These are phyloP conservation scores for Papilionanthe hybrid DNA, from an alignment of 116 monocot genomes.

Conservation along the genomic window DNA sequence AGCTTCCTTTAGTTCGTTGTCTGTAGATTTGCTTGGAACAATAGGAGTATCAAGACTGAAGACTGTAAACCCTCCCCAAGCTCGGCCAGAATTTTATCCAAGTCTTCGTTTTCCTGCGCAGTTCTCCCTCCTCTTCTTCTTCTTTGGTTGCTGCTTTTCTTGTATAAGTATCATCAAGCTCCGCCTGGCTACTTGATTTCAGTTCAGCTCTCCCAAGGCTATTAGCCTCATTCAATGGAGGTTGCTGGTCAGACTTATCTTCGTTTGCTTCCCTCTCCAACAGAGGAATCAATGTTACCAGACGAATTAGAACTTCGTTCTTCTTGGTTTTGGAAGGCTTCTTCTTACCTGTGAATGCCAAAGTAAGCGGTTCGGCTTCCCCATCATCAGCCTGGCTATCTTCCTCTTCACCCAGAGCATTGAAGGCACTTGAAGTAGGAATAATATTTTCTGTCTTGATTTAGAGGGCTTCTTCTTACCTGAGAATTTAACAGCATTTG, in stretches of 20 bases:
- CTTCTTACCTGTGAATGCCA: constrained; percentile 31
- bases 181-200: constrained; percentile 5
- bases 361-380: background rate
- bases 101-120: constrained; percentile 61
- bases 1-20: background rate
- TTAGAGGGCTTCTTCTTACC: constrained; percentile 49
- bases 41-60: background rate
- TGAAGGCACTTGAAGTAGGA: constrained; percentile 27
- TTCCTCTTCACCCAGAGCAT: constrained; percentile 34
- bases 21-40: background rate
- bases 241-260: constrained; percentile 15
- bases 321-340: constrained; percentile 44
- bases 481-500: background rate
- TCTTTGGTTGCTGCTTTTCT: constrained; percentile 51
- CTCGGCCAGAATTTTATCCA: constrained; percentile 53
- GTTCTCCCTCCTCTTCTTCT: constrained; percentile 62
- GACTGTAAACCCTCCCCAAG: constrained; percentile 33
- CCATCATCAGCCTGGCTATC: constrained; percentile 4
- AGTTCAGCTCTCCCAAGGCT: background rate
- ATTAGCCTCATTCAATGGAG: background rate
- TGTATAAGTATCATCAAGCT: constrained; percentile 5
- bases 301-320: background rate
- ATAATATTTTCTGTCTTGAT: constrained; percentile 21
- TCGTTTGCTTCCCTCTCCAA: constrained; percentile 33
- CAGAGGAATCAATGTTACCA: constrained; percentile 34